Percentiles rank a stretch among this genome's conserved stretches.
Evolutionary conservation across 2,329 filamentous ascomycete genomes (phyloP).

Genomic region (Atkinsonella hypoxylon): DNA sequence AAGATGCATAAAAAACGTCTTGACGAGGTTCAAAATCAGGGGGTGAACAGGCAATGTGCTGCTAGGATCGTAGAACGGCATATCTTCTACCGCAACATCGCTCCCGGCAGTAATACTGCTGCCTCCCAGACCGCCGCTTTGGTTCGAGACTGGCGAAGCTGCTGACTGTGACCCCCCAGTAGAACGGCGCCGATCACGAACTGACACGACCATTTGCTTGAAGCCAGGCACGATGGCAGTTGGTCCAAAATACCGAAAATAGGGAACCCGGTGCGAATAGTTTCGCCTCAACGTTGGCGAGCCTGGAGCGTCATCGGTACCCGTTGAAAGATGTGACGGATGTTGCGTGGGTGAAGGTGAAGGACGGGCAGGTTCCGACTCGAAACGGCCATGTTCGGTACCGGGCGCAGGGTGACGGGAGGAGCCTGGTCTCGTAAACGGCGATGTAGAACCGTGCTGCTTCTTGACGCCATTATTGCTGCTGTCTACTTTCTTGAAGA

Average conservation of each 20-base stretch:
- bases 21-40: conserved; percentile 63
- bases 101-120: conserved; percentile 31
- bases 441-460: not conserved
- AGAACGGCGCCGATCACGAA: conserved; percentile 53
- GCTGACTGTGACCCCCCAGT: conserved; percentile 44
- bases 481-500: not conserved
- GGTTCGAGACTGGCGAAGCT: conserved; percentile 34
- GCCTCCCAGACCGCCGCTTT: conserved; percentile 20
- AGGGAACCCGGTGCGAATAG: conserved; percentile 60
- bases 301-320: conserved; percentile 15
- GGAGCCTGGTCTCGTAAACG: not conserved
- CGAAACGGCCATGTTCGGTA: not conserved
- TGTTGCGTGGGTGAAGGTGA: conserved; percentile 9
- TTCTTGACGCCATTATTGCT: conserved; percentile 1
- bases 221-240: conserved; percentile 86
- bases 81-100: conserved; percentile 35
- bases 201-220: conserved; percentile 81
- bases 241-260: conserved; percentile 82
- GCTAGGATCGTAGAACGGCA: conserved; percentile 66
- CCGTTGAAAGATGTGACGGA: conserved; percentile 6
- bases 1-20: conserved; percentile 70
- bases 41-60: conserved; percentile 60
- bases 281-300: conserved; percentile 37
- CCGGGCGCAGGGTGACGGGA: not conserved
- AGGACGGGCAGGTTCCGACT: not conserved